Evolutionary conservation across 148 eudicot genomes (phyloP).

Genomic region (Fallopia convolvulus): DNA sequence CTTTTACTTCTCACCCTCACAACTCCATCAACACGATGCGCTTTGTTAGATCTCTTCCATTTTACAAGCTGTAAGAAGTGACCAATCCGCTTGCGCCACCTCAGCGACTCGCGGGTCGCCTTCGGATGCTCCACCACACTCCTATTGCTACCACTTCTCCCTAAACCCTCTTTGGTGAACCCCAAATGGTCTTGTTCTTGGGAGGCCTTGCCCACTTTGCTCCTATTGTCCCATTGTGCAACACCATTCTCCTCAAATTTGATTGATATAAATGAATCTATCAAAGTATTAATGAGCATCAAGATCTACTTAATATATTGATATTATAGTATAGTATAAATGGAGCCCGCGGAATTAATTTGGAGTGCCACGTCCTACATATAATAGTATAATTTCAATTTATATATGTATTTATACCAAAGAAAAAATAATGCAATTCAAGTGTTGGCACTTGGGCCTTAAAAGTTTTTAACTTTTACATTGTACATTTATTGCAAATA

Average conservation of each 20-base stretch:
- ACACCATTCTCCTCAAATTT: constrained; percentile 11
- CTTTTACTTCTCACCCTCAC: neutral
- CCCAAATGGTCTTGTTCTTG: neutral
- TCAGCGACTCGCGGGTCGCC: neutral
- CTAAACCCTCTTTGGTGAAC: neutral
- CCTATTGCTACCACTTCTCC: neutral
- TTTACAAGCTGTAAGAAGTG: neutral
- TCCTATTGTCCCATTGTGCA: neutral
- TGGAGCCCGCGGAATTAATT: too few species aligned
- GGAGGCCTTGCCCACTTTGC: neutral
- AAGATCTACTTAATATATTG: neutral
- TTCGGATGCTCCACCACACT: neutral
- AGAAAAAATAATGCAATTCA: neutral
- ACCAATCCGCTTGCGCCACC: constrained; percentile 11
- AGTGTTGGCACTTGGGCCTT: neutral
- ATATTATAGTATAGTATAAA: too few species aligned
- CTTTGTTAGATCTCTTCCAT: neutral
- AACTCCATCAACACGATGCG: neutral
- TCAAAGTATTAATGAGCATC: neutral
- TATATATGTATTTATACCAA: too few species aligned
- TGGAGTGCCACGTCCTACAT: too few species aligned
- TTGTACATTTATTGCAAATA: neutral
- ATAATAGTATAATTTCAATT: too few species aligned
- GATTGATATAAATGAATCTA: constrained; percentile 13
- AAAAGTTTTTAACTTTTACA: neutral